Evolutionary conservation across 1,284 basidiomycete genomes (phyloP).

Genomic region (Sanguinoderma infundibulare): DNA sequence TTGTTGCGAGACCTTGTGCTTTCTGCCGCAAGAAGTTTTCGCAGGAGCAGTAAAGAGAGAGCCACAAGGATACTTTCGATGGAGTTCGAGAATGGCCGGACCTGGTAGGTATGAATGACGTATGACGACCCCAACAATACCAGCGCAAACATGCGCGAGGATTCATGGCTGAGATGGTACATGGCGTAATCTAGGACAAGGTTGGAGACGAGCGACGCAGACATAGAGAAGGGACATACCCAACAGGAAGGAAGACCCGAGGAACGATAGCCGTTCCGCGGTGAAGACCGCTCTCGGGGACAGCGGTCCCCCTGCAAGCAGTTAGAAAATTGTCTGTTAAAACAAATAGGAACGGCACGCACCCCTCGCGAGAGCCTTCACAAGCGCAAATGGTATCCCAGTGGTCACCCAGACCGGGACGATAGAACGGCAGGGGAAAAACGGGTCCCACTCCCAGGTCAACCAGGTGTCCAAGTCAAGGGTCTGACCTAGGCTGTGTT

Average conservation of each 20-base stretch:
- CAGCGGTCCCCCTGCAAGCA: background rate
- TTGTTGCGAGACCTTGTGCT: background rate
- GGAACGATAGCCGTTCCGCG: slow-evolving; percentile 37
- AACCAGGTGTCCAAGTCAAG: slow-evolving; percentile 33
- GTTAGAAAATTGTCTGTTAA: background rate
- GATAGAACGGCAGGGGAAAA: slow-evolving; percentile 41
- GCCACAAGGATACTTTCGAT: slow-evolving; percentile 41
- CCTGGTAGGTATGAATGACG: slow-evolving; percentile 42
- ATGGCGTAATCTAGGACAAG: slow-evolving; percentile 35
- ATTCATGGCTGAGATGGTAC: slow-evolving; percentile 27
- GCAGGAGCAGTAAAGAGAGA: slow-evolving; percentile 30
- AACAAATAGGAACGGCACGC: slow-evolving; percentile 12
- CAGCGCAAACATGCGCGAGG: slow-evolving; percentile 30
- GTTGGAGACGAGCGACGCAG: background rate
- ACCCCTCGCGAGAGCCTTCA: slow-evolving; percentile 30
- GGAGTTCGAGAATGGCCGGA: slow-evolving; percentile 46
- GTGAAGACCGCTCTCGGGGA: slow-evolving; percentile 35
- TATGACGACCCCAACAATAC: slow-evolving; percentile 45
- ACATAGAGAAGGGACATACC: slow-evolving; percentile 30
- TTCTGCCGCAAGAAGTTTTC: slow-evolving; percentile 14
- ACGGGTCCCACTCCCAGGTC: slow-evolving; percentile 45
- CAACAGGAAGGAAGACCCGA: slow-evolving; percentile 38
- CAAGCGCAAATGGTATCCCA: slow-evolving; percentile 35
- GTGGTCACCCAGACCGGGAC: slow-evolving; percentile 40
- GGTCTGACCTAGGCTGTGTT: slow-evolving; percentile 29